Evolutionary conservation across 1,284 basidiomycete species (phyloP).

Genomic region (Inonotus obliquus): DNA sequence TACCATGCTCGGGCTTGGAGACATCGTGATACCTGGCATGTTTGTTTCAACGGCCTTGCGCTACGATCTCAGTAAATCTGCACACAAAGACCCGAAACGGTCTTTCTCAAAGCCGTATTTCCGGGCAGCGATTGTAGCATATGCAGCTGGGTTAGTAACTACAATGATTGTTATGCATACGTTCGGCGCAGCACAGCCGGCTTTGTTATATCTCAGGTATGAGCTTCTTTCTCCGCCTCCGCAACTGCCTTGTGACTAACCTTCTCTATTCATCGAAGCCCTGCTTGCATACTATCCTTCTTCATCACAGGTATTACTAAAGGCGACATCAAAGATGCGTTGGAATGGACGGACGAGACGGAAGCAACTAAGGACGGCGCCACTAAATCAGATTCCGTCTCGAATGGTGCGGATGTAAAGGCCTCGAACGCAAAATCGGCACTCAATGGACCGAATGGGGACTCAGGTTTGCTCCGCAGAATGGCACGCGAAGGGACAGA

Average conservation of each 20-base stretch:
- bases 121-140: constrained; percentile 63
- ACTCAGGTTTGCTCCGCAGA: background rate
- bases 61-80: constrained; percentile 67
- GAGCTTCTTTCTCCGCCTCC: constrained; percentile 23
- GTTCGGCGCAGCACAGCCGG: constrained; percentile 82
- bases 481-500: background rate
- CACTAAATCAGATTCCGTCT: constrained; percentile 13
- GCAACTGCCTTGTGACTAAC: background rate
- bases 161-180: constrained; percentile 91
- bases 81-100: constrained; percentile 23
- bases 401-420: constrained; percentile 7
- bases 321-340: constrained; percentile 58
- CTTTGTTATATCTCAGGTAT: constrained; percentile 87
- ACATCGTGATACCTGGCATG: constrained; percentile 87
- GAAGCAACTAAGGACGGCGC: constrained; percentile 22
- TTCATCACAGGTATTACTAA: constrained; percentile 44
- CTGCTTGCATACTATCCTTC: constrained; percentile 65
- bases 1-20: constrained; percentile 91
- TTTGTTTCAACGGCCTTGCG: constrained; percentile 87
- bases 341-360: constrained; percentile 56
- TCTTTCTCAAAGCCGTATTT: constrained; percentile 64
- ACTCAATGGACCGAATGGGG: constrained; percentile 6
- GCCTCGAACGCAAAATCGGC: constrained; percentile 1
- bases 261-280: constrained; percentile 37
- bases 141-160: constrained; percentile 70